Base-by-base conservation (phyloP, 371 early-diverging fungal genomes). In the Coemansia sp. region DNA sequence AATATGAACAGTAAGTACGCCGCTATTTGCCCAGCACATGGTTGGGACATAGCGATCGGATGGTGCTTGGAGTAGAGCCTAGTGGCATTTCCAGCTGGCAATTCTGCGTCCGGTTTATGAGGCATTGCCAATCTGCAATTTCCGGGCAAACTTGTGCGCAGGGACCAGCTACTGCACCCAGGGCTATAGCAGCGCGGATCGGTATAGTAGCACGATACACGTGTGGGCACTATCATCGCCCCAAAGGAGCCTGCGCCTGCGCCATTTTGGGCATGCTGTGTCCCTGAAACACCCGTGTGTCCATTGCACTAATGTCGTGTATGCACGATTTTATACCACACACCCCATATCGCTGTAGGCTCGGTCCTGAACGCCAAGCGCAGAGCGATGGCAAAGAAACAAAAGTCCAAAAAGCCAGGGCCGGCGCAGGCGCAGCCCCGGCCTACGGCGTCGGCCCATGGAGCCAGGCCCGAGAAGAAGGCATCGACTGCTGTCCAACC, bases 381-480 rank as follows among this genome's bases (percentile, higher is more conserved):
- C 51, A 66, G 75, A 58, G 63, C 75, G 32, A 71, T 70, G 66
- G 75, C 67, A 46, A 75, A 74, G 36, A 71, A 75, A 53, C 75
- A 70, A 44, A 75, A 70, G 60, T 24, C 59, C 43, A 75, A 75
- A 37, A 34, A 37, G 38, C 46, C 43, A 12, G 52, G 32, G n/a
- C 56, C 50, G 29, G 16, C 18, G 16, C 75, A 55, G 63, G 14
- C 55, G n/a, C 14, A 54, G 5, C 14, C 34, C 5, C 37, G 37
- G 37, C 37, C 24, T 24, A 40, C 29, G 47, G 7, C 38, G 29
- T 37, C 9, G 46, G 38, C 44, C 18, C 29, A 37, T 37, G 39
- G 14, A 62, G 42, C 24, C 55, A 46, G 18, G 6, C 9, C 18
- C 18, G 46, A 46, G 46, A 46, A 18, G 6, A 16, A 2, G 18